These are phyloP conservation scores for Rhytidiadelphus loreus DNA, from an alignment of 225 moss, liverwort and hornwort genomes.

Conservation along the genomic window DNA sequence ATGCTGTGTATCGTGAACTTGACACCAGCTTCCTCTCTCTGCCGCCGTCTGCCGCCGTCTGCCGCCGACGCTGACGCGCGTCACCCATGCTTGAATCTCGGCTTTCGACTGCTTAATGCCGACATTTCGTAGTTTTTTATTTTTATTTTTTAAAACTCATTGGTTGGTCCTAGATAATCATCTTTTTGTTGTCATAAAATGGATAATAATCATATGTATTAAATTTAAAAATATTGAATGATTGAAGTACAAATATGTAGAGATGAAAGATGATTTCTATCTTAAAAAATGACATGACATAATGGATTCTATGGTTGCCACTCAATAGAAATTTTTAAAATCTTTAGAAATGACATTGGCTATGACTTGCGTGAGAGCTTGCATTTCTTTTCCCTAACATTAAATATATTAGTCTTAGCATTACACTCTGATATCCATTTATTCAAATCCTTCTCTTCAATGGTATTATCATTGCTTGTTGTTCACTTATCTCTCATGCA, in stretches of 20 bases:
- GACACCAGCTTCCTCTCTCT: not conserved
- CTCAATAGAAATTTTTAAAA: not conserved
- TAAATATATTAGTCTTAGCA: not conserved
- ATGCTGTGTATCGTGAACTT: not conserved
- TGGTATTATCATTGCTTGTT: not conserved
- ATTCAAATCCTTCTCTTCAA: not conserved
- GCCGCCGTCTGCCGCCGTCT: not conserved
- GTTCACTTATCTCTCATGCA: not conserved
- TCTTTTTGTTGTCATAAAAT: not conserved
- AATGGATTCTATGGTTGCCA: no score
- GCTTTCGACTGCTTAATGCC: not conserved
- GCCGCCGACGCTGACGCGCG: not conserved
- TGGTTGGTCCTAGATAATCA: not conserved
- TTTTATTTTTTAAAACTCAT: not conserved
- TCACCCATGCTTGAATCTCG: not conserved
- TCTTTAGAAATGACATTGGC: not conserved
- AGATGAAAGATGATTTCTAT: not conserved
- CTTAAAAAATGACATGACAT: not conserved
- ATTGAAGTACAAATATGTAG: not conserved
- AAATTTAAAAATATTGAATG: not conserved
- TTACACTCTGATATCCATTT: rapidly evolving
- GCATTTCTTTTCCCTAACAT: rapidly evolving
- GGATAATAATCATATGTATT: not conserved
- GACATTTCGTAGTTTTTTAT: not conserved
- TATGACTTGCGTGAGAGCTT: rapidly evolving